These are phyloP conservation scores for Rhodofomes roseus DNA, from an alignment of 1,284 basidiomycete genomes.

Conservation along the genomic window DNA sequence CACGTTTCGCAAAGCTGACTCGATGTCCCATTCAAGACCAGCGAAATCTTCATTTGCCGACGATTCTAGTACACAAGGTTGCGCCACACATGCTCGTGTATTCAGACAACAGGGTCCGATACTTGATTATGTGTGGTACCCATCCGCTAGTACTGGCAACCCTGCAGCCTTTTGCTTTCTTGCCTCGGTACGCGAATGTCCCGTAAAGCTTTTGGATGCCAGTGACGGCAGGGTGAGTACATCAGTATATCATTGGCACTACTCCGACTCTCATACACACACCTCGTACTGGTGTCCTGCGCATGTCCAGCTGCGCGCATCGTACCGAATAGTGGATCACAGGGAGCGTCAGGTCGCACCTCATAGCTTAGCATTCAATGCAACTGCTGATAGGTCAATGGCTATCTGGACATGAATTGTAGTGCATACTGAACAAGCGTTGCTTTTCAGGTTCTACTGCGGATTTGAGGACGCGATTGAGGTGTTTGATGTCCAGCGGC, in stretches of 20 bases:
- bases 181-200: slow-evolving; percentile 76
- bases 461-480: slow-evolving; percentile 90
- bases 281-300: background rate
- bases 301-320: slow-evolving; percentile 72
- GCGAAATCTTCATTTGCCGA: too few relatives aligned
- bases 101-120: slow-evolving; percentile 64
- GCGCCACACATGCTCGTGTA: background rate
- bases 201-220: slow-evolving; percentile 79
- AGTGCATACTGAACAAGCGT: background rate
- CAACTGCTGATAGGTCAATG: slow-evolving; percentile 60
- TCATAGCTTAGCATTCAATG: slow-evolving; percentile 77
- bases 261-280: background rate
- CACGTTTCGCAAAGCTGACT: background rate
- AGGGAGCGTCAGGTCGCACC: slow-evolving; percentile 85
- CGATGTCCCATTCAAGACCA: background rate
- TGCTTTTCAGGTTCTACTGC: slow-evolving; percentile 69
- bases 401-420: background rate
- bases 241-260: background rate
- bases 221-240: slow-evolving; percentile 65
- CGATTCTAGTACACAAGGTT: background rate
- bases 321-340: slow-evolving; percentile 89
- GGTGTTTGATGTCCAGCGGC: slow-evolving; percentile 74
- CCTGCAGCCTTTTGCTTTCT: slow-evolving; percentile 77
- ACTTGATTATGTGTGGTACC: slow-evolving; percentile 80
- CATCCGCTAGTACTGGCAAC: slow-evolving; percentile 54